A percentile compares a stretch with the other conserved stretches of the same genome.
Conservation (phyloP, 2,329 filamentous ascomycete species). For the Dothideomycetes sp. region DNA sequence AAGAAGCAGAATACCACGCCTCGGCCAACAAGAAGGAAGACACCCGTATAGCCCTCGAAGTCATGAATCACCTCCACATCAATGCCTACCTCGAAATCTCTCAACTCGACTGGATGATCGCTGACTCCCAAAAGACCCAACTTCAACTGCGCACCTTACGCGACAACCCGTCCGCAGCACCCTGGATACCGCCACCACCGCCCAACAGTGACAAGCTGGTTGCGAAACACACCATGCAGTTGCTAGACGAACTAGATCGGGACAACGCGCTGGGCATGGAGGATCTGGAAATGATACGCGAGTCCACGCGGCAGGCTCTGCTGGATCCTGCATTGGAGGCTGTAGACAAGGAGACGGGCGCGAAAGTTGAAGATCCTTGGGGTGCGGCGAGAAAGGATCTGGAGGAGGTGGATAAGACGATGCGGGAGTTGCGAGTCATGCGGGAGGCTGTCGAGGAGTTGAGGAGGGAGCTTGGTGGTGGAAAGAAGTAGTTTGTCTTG, state of each 20-base stretch:
- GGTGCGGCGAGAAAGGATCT: constrained; percentile 4
- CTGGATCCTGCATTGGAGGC: constrained; percentile 2
- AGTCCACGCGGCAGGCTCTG: constrained; percentile 3
- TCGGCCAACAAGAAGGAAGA: constrained; percentile 6
- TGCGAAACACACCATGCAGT: constrained; percentile 2
- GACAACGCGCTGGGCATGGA: constrained; percentile 5
- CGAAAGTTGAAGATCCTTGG: constrained; percentile 1
- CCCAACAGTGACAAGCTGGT: not conserved
- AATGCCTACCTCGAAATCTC: constrained; percentile 11
- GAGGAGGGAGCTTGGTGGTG: constrained; percentile 3
- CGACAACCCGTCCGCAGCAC: constrained; percentile 2
- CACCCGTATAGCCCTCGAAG: constrained; percentile 6
- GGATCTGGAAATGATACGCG: constrained; percentile 4
- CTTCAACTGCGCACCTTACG: constrained; percentile 10
- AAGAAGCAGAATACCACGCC: constrained; percentile 10
- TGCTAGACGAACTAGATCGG: constrained; percentile 7
- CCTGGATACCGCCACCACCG: constrained; percentile 7
- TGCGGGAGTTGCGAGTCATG: constrained; percentile 4
- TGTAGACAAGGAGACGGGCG: constrained; percentile 5
- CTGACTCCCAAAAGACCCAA: constrained; percentile 13
- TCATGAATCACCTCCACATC: constrained; percentile 10
- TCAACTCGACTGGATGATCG: constrained; percentile 14
- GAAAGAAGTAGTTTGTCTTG: not conserved
- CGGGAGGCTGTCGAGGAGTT: constrained; percentile 2
- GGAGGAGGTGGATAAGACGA: constrained; percentile 2